These are phyloP conservation scores for Geosmithia flava DNA, from an alignment of 2,329 filamentous ascomycete species.

Conservation along the genomic window DNA sequence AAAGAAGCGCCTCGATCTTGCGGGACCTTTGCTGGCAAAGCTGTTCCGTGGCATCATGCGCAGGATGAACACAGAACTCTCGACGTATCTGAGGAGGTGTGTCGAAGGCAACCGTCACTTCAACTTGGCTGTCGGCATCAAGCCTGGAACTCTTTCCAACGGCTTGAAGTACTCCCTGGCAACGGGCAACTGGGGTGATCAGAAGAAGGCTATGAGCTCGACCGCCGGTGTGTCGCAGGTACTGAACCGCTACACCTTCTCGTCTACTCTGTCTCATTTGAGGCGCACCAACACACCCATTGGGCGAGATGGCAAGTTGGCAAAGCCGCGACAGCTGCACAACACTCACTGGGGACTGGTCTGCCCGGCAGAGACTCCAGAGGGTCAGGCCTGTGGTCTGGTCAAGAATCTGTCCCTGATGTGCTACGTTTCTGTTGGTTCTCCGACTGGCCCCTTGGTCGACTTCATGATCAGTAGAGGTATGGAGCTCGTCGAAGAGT, in stretches of 20 bases:
- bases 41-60: constrained; percentile 88
- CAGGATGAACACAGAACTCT: constrained; percentile 82
- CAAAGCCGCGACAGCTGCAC: constrained; percentile 93
- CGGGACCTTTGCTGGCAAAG: constrained; percentile 88
- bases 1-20: constrained; percentile 94
- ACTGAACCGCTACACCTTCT: constrained; percentile 93
- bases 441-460: constrained; percentile 77
- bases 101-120: constrained; percentile 85
- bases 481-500: constrained; percentile 96
- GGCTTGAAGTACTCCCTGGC: constrained; percentile 94
- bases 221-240: constrained; percentile 98
- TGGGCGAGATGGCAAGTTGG: constrained; percentile 93
- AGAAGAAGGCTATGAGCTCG: constrained; percentile 92
- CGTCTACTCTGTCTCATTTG: constrained; percentile 92
- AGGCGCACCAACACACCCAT: constrained; percentile 96
- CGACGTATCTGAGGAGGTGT: constrained; percentile 81
- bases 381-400: constrained; percentile 94
- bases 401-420: constrained; percentile 97
- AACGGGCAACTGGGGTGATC: constrained; percentile 98
- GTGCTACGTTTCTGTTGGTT: constrained; percentile 96
- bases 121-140: constrained; percentile 81
- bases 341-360: constrained; percentile 98
- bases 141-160: constrained; percentile 81
- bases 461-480: constrained; percentile 93
- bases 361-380: constrained; percentile 92